Evolutionary conservation across 164 flowering plant species (phyloP).

Genomic region (Litsea cubeba): DNA sequence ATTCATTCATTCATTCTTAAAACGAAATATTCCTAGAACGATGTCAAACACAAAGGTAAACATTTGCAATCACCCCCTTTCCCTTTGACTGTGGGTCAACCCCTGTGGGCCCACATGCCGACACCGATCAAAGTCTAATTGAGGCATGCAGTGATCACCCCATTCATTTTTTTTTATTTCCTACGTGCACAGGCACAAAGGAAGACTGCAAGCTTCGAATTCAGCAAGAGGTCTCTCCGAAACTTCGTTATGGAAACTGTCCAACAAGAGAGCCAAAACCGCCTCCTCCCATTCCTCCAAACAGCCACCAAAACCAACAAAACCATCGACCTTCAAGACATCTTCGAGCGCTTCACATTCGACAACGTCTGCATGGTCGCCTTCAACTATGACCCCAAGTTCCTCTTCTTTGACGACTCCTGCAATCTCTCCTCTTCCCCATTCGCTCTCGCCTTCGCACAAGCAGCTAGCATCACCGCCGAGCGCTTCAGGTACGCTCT

Average conservation of each 20-base stretch:
- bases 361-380: conserved; percentile 59
- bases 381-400: conserved; percentile 43
- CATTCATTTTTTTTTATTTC: no score
- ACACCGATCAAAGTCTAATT: no score
- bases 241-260: conserved; percentile 37
- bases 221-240: conserved; percentile 39
- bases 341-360: conserved; percentile 59
- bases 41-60: no score
- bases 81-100: no score
- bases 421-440: no score
- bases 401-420: conserved; percentile 14
- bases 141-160: no score
- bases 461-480: conserved; percentile 40
- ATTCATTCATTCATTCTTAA: no score
- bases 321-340: conserved; percentile 51
- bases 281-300: conserved; percentile 37
- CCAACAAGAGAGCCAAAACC: conserved; percentile 19
- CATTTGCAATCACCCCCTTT: no score
- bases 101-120: no score
- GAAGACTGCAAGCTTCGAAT: conserved; percentile 51
- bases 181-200: conserved; percentile 26
- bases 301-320: conserved; percentile 21
- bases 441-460: conserved; percentile 43
- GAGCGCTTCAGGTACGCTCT: conserved; percentile 40
- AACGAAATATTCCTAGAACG: no score